These are phyloP conservation scores for Phanerochaete carnosa DNA, from an alignment of 768 basidiomycete genomes.

Conservation along the genomic window DNA sequence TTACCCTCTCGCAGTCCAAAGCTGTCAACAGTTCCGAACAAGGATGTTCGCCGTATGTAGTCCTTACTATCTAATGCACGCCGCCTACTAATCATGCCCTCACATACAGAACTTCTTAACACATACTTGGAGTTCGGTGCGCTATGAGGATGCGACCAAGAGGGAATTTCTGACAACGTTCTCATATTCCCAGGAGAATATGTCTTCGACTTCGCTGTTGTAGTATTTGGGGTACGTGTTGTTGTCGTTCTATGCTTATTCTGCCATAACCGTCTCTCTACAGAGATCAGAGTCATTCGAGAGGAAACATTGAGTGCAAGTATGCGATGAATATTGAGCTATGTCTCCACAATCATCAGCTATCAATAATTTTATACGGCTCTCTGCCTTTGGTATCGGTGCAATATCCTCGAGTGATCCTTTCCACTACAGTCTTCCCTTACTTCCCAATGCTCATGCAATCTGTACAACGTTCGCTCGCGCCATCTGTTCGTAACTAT, in stretches of 20 bases:
- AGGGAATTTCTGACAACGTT: background rate
- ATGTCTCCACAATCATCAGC: background rate
- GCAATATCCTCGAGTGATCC: background rate
- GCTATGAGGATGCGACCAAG: conserved; percentile 19
- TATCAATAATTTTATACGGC: background rate
- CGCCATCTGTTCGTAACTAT: background rate
- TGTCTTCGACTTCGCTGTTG: conserved; percentile 81
- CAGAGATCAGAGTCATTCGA: conserved; percentile 78
- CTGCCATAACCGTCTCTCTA: background rate
- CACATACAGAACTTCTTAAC: conserved; percentile 55
- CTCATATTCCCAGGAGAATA: conserved; percentile 62
- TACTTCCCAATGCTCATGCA: background rate
- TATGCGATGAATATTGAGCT: background rate
- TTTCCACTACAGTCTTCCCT: background rate
- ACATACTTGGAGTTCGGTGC: conserved; percentile 80
- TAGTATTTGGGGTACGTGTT: conserved; percentile 70
- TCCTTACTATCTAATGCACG: background rate
- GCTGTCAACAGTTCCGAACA: conserved; percentile 76
- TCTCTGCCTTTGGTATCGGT: background rate
- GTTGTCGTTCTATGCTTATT: background rate
- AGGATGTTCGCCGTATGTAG: conserved; percentile 79
- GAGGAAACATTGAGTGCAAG: conserved; percentile 34
- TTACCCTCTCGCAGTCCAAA: conserved; percentile 50
- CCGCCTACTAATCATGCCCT: background rate
- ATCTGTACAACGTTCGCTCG: background rate